Base-by-base conservation (phyloP, 2,329 filamentous ascomycete species). In the Canariomyces notabilis region DNA sequence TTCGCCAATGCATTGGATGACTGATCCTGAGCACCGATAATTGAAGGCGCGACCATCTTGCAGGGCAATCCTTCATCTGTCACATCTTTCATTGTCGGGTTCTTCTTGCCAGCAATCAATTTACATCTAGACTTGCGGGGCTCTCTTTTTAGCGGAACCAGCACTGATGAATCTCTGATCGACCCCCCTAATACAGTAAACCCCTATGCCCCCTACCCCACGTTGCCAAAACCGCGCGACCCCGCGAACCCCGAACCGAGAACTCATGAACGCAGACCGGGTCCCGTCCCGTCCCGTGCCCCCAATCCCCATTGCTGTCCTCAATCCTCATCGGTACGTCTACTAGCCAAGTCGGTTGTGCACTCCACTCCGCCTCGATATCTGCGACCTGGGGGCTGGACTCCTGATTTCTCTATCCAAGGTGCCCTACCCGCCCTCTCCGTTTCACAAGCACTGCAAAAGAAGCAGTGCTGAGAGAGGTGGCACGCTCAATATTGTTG, bases 341-440 rank as follows among this genome's bases (percentile, higher is more conserved):
- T n/a, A n/a, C n/a, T n/a, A n/a, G 14, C 15, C 31, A 18, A 22
- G 18, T 37, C 42, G 18, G 26, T 34, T 39, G 37, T 23, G 20
- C 32, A 36, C 37, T 45, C 52, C 45, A 46, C 45, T n/a, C 21
- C 37, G 42, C 39, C 49, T 50, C 33, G 26, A 44, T 37, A 34
- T 42, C 34, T 46, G 42, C 42, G 29, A 50, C 43, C 44, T 15
- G 37, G 41, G 38, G 35, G 43, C 21, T 37, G 42, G 42, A 36
- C 23, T 47, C 40, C 38, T 46, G 34, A 39, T 42, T 46, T 37
- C 39, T 46, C 48, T 46, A 50, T 48, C 36, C 45, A 42, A 44
- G 31, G 31, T 26, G 42, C 20, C 41, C 46, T 36, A n/a, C 26
- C 18, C 46, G 29, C 46, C 40, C 34, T 33, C 33, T 21, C 22